Conservation (phyloP, 225 moss, liverwort and hornwort genomes). For the Sphagnum contortum region DNA sequence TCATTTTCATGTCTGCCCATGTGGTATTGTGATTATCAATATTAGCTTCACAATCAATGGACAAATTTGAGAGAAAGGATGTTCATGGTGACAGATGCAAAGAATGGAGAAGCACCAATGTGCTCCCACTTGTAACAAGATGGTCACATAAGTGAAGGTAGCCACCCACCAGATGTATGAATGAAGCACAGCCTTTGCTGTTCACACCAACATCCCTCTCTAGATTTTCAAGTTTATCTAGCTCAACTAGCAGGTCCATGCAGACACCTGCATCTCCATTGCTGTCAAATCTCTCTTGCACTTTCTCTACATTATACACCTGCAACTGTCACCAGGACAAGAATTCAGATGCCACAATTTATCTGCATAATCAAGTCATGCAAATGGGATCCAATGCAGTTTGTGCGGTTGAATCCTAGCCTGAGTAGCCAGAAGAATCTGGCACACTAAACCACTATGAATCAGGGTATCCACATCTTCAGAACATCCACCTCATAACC, state of each 20-base stretch:
- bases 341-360: neutral
- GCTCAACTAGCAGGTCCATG: constrained; percentile 35
- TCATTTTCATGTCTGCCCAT: too few relatives aligned
- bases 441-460: too few relatives aligned
- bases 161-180: constrained; percentile 25
- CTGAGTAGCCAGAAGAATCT: too few relatives aligned
- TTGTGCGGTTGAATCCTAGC: neutral
- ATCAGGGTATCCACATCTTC: too few relatives aligned
- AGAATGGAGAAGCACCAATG: too few relatives aligned
- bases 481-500: too few relatives aligned
- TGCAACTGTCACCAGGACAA: constrained; percentile 27
- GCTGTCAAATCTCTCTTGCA: constrained; percentile 35
- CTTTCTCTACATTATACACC: constrained; percentile 35
- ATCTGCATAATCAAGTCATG: neutral
- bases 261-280: constrained; percentile 46
- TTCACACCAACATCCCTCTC: constrained; percentile 30
- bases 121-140: too few relatives aligned
- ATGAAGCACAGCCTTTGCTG: constrained; percentile 35
- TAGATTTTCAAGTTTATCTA: constrained; percentile 20
- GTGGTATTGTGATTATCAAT: too few relatives aligned
- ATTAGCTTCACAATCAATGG: too few relatives aligned
- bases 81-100: too few relatives aligned
- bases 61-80: too few relatives aligned
- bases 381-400: neutral
- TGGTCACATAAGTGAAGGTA: neutral